Conservation (phyloP, 805 yeast genomes). For the Wickerhamomyces bisporus region DNA sequence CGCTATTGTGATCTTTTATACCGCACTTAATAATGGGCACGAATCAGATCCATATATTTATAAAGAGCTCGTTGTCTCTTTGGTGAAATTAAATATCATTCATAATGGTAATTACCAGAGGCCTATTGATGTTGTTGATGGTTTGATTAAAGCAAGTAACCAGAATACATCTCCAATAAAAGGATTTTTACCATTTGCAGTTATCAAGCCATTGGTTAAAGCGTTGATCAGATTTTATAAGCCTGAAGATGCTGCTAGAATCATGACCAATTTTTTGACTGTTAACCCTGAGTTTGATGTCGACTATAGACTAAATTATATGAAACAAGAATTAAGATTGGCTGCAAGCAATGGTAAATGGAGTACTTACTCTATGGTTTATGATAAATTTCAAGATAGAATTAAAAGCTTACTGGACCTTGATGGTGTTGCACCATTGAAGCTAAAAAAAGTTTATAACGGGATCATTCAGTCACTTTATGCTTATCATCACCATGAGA, state of each 20-base stretch:
- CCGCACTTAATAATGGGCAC: slow-evolving; percentile 21
- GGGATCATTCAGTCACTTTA: slow-evolving; percentile 12
- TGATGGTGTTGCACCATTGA: slow-evolving; percentile 17
- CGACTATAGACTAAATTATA: slow-evolving; percentile 19
- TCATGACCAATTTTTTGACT: slow-evolving; percentile 27
- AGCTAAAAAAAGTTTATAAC: slow-evolving; percentile 21
- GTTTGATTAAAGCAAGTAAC: slow-evolving; percentile 24
- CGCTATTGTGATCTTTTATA: slow-evolving; percentile 22
- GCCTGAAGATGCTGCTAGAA: slow-evolving; percentile 27
- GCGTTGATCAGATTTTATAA: slow-evolving; percentile 25
- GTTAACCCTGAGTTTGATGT: slow-evolving; percentile 23
- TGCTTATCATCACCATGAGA: slow-evolving; percentile 3
- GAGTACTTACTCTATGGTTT: slow-evolving; percentile 28
- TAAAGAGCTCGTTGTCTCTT: slow-evolving; percentile 25
- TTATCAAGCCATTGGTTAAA: slow-evolving; percentile 32
- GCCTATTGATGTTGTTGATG: slow-evolving; percentile 27
- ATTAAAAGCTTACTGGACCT: slow-evolving; percentile 10
- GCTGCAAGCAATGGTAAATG: slow-evolving; percentile 24
- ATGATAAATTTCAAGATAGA: slow-evolving; percentile 15
- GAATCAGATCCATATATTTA: slow-evolving; percentile 25
- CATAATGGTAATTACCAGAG: slow-evolving; percentile 23
- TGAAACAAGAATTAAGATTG: slow-evolving; percentile 28
- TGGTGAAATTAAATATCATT: slow-evolving; percentile 25
- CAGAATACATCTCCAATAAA: slow-evolving; percentile 16
- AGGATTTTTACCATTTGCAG: slow-evolving; percentile 27